These are phyloP conservation scores for Coemansia sp. DNA, from an alignment of 192 early-diverging fungal species.

Conservation along the genomic window DNA sequence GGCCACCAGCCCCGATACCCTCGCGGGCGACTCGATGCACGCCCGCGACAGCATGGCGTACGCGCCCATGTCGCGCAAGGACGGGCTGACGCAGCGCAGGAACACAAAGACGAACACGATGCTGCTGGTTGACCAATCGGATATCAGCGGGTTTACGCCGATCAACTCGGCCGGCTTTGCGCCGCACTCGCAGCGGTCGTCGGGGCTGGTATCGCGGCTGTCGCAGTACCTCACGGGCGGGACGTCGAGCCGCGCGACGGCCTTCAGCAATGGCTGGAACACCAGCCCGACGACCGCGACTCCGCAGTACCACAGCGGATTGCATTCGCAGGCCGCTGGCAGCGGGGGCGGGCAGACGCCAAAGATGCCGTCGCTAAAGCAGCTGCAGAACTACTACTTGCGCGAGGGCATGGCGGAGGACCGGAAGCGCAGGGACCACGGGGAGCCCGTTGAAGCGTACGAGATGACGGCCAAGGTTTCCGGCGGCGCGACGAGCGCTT, in stretches of 20 bases:
- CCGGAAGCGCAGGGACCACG: background rate
- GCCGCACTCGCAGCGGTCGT: slow-evolving; percentile 6
- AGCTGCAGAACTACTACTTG: slow-evolving; percentile 50
- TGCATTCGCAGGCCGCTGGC: background rate
- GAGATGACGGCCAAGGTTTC: slow-evolving; percentile 15
- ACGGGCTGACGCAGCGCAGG: slow-evolving; percentile 8
- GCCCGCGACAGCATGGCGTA: slow-evolving; percentile 43
- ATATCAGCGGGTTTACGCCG: slow-evolving; percentile 13
- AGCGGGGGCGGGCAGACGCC: slow-evolving; percentile 3
- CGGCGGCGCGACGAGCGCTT: slow-evolving; percentile 9
- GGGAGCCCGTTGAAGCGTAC: slow-evolving; percentile 19
- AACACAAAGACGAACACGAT: slow-evolving; percentile 30
- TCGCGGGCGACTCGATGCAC: background rate
- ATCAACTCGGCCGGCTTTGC: slow-evolving; percentile 2
- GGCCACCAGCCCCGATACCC: slow-evolving; percentile 8
- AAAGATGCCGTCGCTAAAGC: slow-evolving; percentile 46
- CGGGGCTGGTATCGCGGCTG: slow-evolving; percentile 33
- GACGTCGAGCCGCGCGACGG: background rate
- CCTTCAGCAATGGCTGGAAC: slow-evolving; percentile 9
- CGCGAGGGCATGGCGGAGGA: slow-evolving; percentile 19
- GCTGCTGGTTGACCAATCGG: slow-evolving; percentile 46
- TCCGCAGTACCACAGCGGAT: background rate
- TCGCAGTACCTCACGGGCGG: slow-evolving; percentile 38
- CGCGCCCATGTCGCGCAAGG: slow-evolving; percentile 23
- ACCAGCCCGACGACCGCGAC: slow-evolving; percentile 3